These are phyloP conservation scores for Chlorella sp. DNA, from an alignment of 139 green algal genomes.

Conservation along the genomic window DNA sequence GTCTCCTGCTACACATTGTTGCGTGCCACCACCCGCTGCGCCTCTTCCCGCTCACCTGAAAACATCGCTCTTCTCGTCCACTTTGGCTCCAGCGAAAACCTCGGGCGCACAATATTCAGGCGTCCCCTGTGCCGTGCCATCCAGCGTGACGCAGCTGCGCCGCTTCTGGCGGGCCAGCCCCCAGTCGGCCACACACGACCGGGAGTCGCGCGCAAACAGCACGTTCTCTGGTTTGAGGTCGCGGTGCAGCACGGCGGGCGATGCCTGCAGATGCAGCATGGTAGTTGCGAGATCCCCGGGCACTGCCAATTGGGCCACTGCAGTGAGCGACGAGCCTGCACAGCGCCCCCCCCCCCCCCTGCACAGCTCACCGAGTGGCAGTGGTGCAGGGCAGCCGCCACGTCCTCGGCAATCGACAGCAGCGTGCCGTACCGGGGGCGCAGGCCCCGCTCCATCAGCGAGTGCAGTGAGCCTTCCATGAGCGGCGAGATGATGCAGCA, in stretches of 20 bases:
- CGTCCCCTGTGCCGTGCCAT: constrained; percentile 8
- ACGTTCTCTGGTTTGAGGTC: constrained; percentile 40
- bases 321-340: no score
- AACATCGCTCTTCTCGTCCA: not conserved
- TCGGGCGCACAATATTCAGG: constrained; percentile 2
- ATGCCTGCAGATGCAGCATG: no score
- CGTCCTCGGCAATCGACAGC: constrained; percentile 26
- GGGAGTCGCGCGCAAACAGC: constrained; percentile 12
- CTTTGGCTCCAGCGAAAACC: not conserved
- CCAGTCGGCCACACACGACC: constrained; percentile 34
- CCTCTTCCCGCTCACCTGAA: not conserved
- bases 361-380: no score
- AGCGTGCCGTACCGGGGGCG: constrained; percentile 33
- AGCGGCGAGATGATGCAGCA: constrained; percentile 8
- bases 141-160: constrained; percentile 14
- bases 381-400: constrained; percentile 22
- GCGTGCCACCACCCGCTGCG: not conserved
- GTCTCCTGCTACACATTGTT: not conserved
- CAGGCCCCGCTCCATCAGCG: not conserved
- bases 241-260: constrained; percentile 33
- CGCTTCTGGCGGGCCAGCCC: constrained; percentile 27
- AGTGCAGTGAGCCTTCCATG: constrained; percentile 15
- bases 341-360: no score
- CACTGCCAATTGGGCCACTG: no score
- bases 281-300: no score